These are phyloP conservation scores for Knufia petricola DNA, from an alignment of 2,329 filamentous ascomycete species.

Conservation along the genomic window DNA sequence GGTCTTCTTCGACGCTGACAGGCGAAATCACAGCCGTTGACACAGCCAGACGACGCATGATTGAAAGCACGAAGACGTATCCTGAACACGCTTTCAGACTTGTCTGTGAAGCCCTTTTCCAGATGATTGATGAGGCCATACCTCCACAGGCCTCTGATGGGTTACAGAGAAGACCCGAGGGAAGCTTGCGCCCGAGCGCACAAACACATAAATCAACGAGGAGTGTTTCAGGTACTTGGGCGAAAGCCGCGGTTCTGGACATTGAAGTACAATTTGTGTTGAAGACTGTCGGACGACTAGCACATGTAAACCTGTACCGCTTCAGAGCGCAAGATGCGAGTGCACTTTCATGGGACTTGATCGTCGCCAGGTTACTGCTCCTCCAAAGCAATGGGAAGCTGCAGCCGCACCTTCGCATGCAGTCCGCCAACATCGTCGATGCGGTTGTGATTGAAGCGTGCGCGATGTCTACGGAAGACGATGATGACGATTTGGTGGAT, in stretches of 20 bases:
- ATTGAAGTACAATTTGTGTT: conserved; percentile 48
- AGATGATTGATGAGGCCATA: conserved; percentile 44
- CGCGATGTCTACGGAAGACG: conserved; percentile 27
- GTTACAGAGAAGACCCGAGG: conserved; percentile 22
- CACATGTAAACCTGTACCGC: conserved; percentile 64
- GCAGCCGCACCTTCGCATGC: conserved; percentile 31
- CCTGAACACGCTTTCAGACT: conserved; percentile 71
- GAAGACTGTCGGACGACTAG: conserved; percentile 63
- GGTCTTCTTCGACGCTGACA: conserved; percentile 59
- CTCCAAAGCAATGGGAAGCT: conserved; percentile 34
- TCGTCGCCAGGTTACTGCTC: conserved; percentile 48
- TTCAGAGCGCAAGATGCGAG: conserved; percentile 58
- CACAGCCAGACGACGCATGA: conserved; percentile 70
- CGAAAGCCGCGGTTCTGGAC: conserved; percentile 34
- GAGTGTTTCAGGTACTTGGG: conserved; percentile 33
- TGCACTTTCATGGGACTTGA: conserved; percentile 64
- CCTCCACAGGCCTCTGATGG: background rate
- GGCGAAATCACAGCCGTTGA: conserved; percentile 81
- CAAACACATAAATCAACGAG: conserved; percentile 35
- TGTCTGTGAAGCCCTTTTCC: conserved; percentile 65
- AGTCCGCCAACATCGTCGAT: conserved; percentile 55
- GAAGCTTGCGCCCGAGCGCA: conserved; percentile 25
- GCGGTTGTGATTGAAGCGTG: conserved; percentile 35
- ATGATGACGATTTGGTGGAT: conserved; percentile 23
- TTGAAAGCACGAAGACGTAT: conserved; percentile 89